Conservation (phyloP, 2,329 filamentous ascomycete species). For the Arthrobotrys iridis region DNA sequence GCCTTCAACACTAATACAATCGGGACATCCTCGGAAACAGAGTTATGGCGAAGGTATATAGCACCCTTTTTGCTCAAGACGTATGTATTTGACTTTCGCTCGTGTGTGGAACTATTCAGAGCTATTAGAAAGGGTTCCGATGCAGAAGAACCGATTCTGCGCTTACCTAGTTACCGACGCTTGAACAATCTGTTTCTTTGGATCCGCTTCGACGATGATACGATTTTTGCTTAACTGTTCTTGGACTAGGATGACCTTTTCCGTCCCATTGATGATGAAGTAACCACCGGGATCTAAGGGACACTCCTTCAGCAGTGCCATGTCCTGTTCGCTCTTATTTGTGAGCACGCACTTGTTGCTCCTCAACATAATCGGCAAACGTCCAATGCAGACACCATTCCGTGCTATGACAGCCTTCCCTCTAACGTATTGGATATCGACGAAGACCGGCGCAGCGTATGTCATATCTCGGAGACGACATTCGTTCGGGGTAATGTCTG, state of each 20-base stretch:
- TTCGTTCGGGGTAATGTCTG: constrained; percentile 90
- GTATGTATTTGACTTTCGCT: constrained; percentile 97
- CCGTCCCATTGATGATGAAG: constrained; percentile 96
- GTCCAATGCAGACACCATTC: constrained; percentile 79
- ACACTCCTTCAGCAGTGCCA: constrained; percentile 94
- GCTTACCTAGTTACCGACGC: constrained; percentile 82
- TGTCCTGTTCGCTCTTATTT: constrained; percentile 83
- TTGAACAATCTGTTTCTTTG: constrained; percentile 91
- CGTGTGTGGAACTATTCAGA: constrained; percentile 84
- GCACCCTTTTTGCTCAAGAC: constrained; percentile 93
- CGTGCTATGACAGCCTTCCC: constrained; percentile 80
- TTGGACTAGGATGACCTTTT: constrained; percentile 98
- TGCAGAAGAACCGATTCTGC: neutral
- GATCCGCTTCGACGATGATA: constrained; percentile 92
- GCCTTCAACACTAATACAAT: constrained; percentile 94
- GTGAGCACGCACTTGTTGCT: constrained; percentile 91
- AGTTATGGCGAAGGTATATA: constrained; percentile 90
- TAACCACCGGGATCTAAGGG: constrained; percentile 96
- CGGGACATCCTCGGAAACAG: constrained; percentile 90
- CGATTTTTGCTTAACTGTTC: constrained; percentile 99
- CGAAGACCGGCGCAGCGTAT: constrained; percentile 93
- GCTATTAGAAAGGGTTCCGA: constrained; percentile 10
- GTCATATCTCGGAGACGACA: constrained; percentile 96
- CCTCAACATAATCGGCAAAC: constrained; percentile 95
- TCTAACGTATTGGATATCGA: constrained; percentile 89